phyloP scores from a whole-genome alignment of 768 basidiomycete genomes.

The Agaricus sinodeliciosus region DNA sequence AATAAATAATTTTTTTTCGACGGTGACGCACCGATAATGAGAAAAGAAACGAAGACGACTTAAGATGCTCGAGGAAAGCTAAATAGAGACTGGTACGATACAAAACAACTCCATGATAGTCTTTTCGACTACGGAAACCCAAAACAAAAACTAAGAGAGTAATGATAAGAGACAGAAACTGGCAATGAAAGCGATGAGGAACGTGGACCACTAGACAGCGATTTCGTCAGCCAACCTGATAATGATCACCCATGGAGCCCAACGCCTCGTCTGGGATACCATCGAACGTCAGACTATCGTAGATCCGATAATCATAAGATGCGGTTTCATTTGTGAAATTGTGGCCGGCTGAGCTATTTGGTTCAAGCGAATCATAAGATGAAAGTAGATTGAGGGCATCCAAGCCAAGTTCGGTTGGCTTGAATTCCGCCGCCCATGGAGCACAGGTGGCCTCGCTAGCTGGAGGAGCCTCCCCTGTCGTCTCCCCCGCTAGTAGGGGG shows the following conservation, averaged over 20 bases:
- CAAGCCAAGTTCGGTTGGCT: constrained; percentile 13
- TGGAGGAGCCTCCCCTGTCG: constrained; percentile 1
- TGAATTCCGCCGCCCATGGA: constrained; percentile 14
- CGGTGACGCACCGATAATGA: constrained; percentile 10
- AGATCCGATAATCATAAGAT: constrained; percentile 21
- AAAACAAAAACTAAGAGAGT: background rate
- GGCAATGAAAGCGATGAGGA: background rate
- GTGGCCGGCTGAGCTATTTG: background rate
- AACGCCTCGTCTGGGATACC: constrained; percentile 21
- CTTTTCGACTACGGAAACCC: background rate
- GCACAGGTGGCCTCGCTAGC: constrained; percentile 10
- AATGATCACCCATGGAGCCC: constrained; percentile 19
- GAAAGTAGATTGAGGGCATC: constrained; percentile 17
- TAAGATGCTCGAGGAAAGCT: background rate
- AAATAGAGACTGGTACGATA: constrained; percentile 3
- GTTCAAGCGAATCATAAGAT: constrained; percentile 16
- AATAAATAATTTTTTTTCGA: constrained; percentile 3
- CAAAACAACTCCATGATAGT: background rate
- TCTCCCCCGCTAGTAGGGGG: constrained; percentile 14
- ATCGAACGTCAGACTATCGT: constrained; percentile 20
- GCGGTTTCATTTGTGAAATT: constrained; percentile 16
- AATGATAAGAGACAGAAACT: background rate
- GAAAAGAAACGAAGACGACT: constrained; percentile 1
- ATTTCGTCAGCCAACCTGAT: constrained; percentile 13
- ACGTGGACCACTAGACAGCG: background rate